Base-by-base conservation (phyloP, 169 alveolate genomes). In the Babesia ovata region DNA sequence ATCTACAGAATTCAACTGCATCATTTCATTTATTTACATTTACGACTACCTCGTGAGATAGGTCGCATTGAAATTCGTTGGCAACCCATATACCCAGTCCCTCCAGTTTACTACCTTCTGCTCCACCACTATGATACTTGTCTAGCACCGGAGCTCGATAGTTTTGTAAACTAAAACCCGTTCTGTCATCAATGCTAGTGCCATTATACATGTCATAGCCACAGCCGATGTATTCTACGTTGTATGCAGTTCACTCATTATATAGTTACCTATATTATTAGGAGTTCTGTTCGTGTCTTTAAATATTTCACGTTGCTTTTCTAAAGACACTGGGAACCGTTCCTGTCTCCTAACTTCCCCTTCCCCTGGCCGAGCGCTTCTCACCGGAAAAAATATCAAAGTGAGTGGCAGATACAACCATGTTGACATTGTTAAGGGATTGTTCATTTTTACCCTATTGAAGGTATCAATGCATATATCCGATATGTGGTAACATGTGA, bases 141-240 rank as follows among this genome's bases (percentile, higher is more conserved):
- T 82, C 79, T 28, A 82, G 42, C 14, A 82, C 60, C 17, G 89
- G 89, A 6, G 70, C 79, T 66, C 77, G 63, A 57, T 70, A 82
- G 67, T 73, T 73, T 26, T 74, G 62, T 4, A 73, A 54, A 24
- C 69, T 82, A 11, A 70, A 73, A 12, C 63, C 62, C 17, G 74
- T 22, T 7, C 21, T 22, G 8, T 76, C 86, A 29, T 76, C 86
- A 7, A 57, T 59, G 48, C 57, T 50, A 29, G 48, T 50, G 16
- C 61, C 70, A 52, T 44, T 45, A 72, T 59, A 59, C 63, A 82
- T 61, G 39, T 73, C 83, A 63, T 82, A 82, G 45, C 89, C 89
- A 54, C 71, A 73, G 0, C 89, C 89, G 11, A 82, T 22, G 53
- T 71, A 82, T 52, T 82, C 89, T 82, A 59, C n/a, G 62, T 19